A percentile compares a stretch with the other conserved stretches of the same genome.
Evolutionary conservation across 169 alveolate species (phyloP).

Genomic region (Prorocentrum cordatum): DNA sequence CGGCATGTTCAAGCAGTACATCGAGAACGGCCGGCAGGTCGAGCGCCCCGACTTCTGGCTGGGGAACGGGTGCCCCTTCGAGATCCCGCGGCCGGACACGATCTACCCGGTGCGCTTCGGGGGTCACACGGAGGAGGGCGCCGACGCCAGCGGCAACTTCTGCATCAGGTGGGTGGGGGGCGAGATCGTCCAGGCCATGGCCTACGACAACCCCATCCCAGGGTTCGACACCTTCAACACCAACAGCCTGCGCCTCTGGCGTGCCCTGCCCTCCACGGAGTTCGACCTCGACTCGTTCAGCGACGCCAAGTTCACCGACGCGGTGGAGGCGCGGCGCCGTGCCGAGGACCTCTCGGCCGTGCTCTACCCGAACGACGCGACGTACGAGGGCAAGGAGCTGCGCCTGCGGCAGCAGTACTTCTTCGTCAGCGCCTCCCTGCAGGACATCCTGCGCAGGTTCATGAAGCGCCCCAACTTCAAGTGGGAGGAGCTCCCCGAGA

Average conservation of each 20-base stretch:
- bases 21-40: slow-evolving; percentile 84
- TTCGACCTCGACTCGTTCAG: slow-evolving; percentile 89
- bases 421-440: slow-evolving; percentile 90
- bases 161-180: slow-evolving; percentile 86
- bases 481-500: slow-evolving; percentile 87
- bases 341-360: slow-evolving; percentile 92
- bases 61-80: slow-evolving; percentile 91
- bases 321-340: slow-evolving; percentile 84
- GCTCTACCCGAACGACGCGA: slow-evolving; percentile 85
- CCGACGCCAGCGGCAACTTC: not conserved
- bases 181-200: slow-evolving; percentile 89
- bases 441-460: slow-evolving; percentile 82
- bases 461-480: slow-evolving; percentile 80
- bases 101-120: slow-evolving; percentile 85
- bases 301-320: slow-evolving; percentile 84
- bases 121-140: not conserved
- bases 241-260: slow-evolving; percentile 89
- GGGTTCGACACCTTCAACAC: slow-evolving; percentile 92
- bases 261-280: slow-evolving; percentile 79
- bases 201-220: slow-evolving; percentile 94
- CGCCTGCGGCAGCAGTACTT: slow-evolving; percentile 91
- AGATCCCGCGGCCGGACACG: slow-evolving; percentile 89
- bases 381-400: slow-evolving; percentile 86
- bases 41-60: slow-evolving; percentile 92
- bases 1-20: slow-evolving; percentile 92